These are phyloP conservation scores for Iris macrosiphon DNA, from an alignment of 106 monocot genomes.

Conservation along the genomic window DNA sequence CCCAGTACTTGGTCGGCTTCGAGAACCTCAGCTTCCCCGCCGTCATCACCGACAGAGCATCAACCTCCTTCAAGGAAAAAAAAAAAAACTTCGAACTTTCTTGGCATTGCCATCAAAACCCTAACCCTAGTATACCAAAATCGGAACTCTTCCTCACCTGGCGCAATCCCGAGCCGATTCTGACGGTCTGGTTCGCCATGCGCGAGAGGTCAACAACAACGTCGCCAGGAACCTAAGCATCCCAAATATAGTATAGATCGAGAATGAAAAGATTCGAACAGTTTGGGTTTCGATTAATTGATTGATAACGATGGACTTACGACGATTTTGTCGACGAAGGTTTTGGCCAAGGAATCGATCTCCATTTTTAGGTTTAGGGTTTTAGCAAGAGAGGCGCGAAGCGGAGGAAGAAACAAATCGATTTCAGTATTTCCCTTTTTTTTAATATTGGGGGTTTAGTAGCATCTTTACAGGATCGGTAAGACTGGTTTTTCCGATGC, in stretches of 20 bases:
- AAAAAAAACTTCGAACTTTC: not conserved
- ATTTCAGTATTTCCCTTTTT: too few relatives aligned
- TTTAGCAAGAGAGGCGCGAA: not conserved
- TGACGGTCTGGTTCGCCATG: slow-evolving; percentile 61
- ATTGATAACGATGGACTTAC: slow-evolving; percentile 12
- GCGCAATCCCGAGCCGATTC: slow-evolving; percentile 69
- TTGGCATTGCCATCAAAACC: not conserved
- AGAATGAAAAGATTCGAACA: not conserved
- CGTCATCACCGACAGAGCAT: slow-evolving; percentile 48
- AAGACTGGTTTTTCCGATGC: too few relatives aligned
- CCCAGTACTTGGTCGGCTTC: slow-evolving; percentile 91
- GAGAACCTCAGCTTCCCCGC: slow-evolving; percentile 64
- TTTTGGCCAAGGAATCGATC: slow-evolving; percentile 11
- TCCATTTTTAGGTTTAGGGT: slow-evolving; percentile 28
- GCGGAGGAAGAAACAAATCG: not conserved
- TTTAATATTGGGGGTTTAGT: too few relatives aligned
- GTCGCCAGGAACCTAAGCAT: slow-evolving; percentile 69
- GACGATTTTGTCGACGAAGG: slow-evolving; percentile 40
- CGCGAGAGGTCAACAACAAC: slow-evolving; percentile 66
- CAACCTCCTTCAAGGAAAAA: slow-evolving; percentile 44
- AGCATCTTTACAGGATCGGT: too few relatives aligned
- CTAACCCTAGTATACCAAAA: slow-evolving; percentile 1
- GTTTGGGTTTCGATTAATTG: not conserved
- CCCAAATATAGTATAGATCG: not conserved
- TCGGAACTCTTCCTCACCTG: slow-evolving; percentile 32